phyloP scores from a whole-genome alignment of 2,329 filamentous ascomycete species.

The Fonsecaea monophora region DNA sequence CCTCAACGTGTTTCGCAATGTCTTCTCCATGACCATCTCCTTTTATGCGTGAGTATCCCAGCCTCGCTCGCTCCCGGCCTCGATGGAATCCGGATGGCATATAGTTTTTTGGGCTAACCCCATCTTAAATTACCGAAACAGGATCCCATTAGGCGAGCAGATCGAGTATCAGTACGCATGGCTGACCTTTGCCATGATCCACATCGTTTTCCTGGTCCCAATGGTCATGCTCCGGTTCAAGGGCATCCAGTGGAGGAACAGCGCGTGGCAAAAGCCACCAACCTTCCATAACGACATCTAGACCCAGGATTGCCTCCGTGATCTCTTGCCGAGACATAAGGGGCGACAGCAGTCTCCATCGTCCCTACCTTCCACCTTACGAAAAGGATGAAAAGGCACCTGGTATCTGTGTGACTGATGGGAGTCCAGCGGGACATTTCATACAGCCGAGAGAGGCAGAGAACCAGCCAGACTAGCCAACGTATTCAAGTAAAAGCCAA shows the following conservation, averaged over 20 bases:
- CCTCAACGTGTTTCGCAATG: constrained; percentile 45
- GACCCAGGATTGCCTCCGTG: background rate
- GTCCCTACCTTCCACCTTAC: background rate
- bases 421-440: background rate
- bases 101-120: background rate
- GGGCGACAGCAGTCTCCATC: background rate
- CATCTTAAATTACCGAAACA: constrained; percentile 16
- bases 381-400: background rate
- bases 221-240: constrained; percentile 39
- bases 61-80: background rate
- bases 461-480: background rate
- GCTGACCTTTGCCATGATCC: constrained; percentile 43
- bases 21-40: constrained; percentile 45
- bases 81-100: background rate
- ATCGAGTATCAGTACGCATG: constrained; percentile 45
- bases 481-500: background rate
- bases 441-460: background rate
- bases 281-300: constrained; percentile 29
- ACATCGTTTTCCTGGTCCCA: constrained; percentile 40
- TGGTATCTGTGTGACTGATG: background rate
- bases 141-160: constrained; percentile 41
- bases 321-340: background rate
- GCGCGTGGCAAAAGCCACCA: constrained; percentile 29
- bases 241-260: constrained; percentile 38
- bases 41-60: constrained; percentile 42